Base-by-base conservation (phyloP, 768 basidiomycete species). In the Russula sp. region DNA sequence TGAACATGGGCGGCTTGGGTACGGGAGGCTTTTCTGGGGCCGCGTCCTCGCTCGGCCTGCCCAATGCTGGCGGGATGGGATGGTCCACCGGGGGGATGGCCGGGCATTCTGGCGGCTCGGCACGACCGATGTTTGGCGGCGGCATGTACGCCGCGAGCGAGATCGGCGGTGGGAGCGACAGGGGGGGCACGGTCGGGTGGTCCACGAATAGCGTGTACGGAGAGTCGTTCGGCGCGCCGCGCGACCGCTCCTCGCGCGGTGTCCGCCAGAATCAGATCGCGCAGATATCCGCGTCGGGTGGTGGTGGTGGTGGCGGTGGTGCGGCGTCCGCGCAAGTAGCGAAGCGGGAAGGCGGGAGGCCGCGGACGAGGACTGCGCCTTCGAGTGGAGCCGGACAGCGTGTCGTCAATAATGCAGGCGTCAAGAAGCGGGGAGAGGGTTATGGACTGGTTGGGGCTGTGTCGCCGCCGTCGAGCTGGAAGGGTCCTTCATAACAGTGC, bases 181-280 rank as follows among this genome's bases (percentile, higher is more conserved):
- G 76, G n/a, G 40, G 49, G 1, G 50, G 50, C 22, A 10, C 20
- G 13, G 35, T 22, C 22, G 62, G 62, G 10, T 84, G 82, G 75
- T 77, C 75, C 22, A 81, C 87, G 48, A 79, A 80, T 67, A 91
- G 86, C 68, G 84, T 82, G 52, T 91, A 91, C 68, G 91, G 88
- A 13, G 87, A 87, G 63, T 72, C 62, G 35, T 59, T 66, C 32
- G 68, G 70, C 18, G 58, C 63, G n/a, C 59, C 70, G 10, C 69
- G 69, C 13, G 69, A 71, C 31, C 71, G 72, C 32, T 59, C 73
- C 50, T 69, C 72, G 61, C 65, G 71, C 11, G 59, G 61, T 39
- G 60, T 48, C 49, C 51, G 66, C 14, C 64, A 60, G 13, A 59
- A 44, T 27, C 56, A 52, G 53, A 14, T n/a, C 44, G 39, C 50